phyloP scores from a whole-genome alignment of 2,329 filamentous ascomycete genomes.

The Albifimbria verrucaria region DNA sequence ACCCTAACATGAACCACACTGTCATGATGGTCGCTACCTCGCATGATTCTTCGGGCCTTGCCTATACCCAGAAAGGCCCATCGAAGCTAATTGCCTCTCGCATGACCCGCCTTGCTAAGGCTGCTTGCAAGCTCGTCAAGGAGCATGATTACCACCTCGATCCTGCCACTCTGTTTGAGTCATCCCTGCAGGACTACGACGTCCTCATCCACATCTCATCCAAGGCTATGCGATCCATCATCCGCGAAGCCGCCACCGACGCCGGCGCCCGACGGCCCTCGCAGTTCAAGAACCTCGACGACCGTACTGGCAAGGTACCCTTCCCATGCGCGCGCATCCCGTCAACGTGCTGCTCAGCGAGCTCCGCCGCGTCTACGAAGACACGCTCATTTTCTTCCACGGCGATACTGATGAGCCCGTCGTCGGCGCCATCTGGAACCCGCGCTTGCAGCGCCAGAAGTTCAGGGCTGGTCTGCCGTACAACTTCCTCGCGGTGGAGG shows the following conservation, averaged over 20 bases:
- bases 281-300: slow-evolving; percentile 81
- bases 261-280: slow-evolving; percentile 35
- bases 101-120: slow-evolving; percentile 77
- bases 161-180: slow-evolving; percentile 60
- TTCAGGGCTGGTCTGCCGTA: slow-evolving; percentile 73
- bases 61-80: slow-evolving; percentile 71
- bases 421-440: slow-evolving; percentile 59
- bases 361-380: slow-evolving; percentile 63
- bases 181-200: slow-evolving; percentile 75
- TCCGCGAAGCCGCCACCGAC: slow-evolving; percentile 34
- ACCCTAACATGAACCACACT: slow-evolving; percentile 81
- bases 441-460: slow-evolving; percentile 48
- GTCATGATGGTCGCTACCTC: slow-evolving; percentile 80
- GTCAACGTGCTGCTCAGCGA: slow-evolving; percentile 63
- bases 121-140: slow-evolving; percentile 62
- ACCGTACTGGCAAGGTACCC: slow-evolving; percentile 44
- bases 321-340: slow-evolving; percentile 57
- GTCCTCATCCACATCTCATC: slow-evolving; percentile 72
- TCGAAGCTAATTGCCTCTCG: slow-evolving; percentile 80
- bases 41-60: slow-evolving; percentile 71
- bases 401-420: slow-evolving; percentile 55
- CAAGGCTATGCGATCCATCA: slow-evolving; percentile 43
- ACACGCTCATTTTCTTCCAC: slow-evolving; percentile 76
- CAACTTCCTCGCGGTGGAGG: slow-evolving; percentile 37
- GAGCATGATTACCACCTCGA: slow-evolving; percentile 52